These are phyloP conservation scores for Zarea fungicola DNA, from an alignment of 2,329 filamentous ascomycete genomes.

Conservation along the genomic window DNA sequence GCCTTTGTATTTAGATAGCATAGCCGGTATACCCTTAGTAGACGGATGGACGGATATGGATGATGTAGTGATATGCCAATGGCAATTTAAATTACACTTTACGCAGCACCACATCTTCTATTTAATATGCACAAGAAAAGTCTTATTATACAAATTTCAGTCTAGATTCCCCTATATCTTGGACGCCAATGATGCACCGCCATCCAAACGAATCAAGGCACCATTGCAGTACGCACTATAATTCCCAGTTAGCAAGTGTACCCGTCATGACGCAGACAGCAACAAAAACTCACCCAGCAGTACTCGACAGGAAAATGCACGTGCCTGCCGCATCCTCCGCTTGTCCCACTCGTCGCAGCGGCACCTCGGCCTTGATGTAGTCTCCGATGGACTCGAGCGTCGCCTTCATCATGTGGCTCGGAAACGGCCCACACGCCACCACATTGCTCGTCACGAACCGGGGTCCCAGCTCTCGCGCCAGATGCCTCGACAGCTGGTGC, in stretches of 20 bases:
- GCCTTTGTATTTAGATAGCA: constrained; percentile 9
- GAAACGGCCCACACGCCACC: constrained; percentile 66
- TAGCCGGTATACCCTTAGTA: constrained; percentile 9
- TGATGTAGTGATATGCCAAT: background rate
- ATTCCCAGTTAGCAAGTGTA: constrained; percentile 3
- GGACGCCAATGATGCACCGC: constrained; percentile 43
- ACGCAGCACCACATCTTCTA: too few species aligned
- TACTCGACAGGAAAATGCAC: constrained; percentile 63
- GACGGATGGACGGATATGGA: background rate
- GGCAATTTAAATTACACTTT: background rate
- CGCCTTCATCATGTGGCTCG: constrained; percentile 63
- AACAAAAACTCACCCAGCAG: constrained; percentile 47
- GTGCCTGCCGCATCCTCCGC: constrained; percentile 66
- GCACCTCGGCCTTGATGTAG: constrained; percentile 52
- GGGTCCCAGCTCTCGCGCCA: constrained; percentile 56
- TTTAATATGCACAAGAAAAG: too few species aligned
- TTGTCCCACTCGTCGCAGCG: constrained; percentile 61
- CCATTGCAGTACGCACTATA: constrained; percentile 55
- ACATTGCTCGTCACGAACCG: constrained; percentile 60
- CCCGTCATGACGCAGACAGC: constrained; percentile 23
- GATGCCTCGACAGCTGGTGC: constrained; percentile 56
- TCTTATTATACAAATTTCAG: too few species aligned
- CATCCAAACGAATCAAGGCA: constrained; percentile 58
- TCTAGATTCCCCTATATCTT: too few species aligned
- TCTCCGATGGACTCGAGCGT: constrained; percentile 52